phyloP scores from a whole-genome alignment of 129 eudicot species.

The Lonicera japonica region DNA sequence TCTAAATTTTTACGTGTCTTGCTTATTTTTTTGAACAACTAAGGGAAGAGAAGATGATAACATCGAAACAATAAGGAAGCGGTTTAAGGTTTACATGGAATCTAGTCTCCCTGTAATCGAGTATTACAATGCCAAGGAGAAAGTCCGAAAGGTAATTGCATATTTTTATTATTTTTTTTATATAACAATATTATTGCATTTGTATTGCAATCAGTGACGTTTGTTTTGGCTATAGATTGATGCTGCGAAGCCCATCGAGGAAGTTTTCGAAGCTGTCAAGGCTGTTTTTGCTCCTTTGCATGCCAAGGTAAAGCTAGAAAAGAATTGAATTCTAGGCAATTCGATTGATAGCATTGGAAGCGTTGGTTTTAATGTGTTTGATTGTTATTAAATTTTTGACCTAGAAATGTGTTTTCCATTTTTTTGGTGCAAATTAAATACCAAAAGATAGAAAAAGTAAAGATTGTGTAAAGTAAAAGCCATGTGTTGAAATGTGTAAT shows the following conservation, averaged over 20 bases:
- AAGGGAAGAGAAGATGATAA: slow-evolving; percentile 98
- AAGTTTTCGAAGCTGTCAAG: slow-evolving; percentile 90
- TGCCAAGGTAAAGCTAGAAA: slow-evolving; percentile 51
- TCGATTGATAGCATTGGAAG: not conserved
- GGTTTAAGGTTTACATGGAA: slow-evolving; percentile 78
- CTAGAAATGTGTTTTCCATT: not conserved
- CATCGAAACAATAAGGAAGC: slow-evolving; percentile 84
- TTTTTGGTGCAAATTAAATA: not conserved
- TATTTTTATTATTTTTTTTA: not conserved
- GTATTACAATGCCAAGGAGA: slow-evolving; percentile 67
- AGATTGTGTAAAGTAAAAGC: too few species aligned
- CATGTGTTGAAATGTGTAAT: too few species aligned
- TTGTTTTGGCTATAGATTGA: slow-evolving; percentile 46
- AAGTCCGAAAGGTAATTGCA: slow-evolving; percentile 79
- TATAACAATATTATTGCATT: slow-evolving; percentile 3
- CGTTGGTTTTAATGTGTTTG: too few species aligned
- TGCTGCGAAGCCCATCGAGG: slow-evolving; percentile 71
- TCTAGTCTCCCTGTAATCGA: slow-evolving; percentile 87
- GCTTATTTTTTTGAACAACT: slow-evolving; percentile 11
- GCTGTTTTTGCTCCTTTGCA: slow-evolving; percentile 45
- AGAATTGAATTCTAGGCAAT: not conserved
- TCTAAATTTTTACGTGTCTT: not conserved
- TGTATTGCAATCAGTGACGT: slow-evolving; percentile 6
- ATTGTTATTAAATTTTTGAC: not conserved
- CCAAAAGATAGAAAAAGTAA: too few species aligned